phyloP scores from a whole-genome alignment of 495 filamentous ascomycete species.

The Aspergillus saccharolyticus region DNA sequence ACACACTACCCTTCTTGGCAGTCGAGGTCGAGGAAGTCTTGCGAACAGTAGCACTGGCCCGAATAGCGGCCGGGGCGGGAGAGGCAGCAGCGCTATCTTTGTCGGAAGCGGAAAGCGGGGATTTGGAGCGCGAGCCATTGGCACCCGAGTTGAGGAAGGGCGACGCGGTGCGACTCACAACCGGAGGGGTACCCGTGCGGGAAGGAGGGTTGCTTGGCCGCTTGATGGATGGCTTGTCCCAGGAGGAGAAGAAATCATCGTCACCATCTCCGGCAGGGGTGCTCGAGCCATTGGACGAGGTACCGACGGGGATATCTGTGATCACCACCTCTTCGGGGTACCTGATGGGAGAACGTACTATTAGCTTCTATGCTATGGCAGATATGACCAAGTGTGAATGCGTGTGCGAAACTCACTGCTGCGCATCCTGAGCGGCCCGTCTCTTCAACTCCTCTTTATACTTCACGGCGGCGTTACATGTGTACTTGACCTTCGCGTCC shows the following conservation, averaged over 20 bases:
- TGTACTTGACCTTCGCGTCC: conserved; percentile 93
- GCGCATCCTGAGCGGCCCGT: conserved; percentile 71
- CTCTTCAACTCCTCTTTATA: conserved; percentile 94
- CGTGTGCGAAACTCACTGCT: conserved; percentile 52
- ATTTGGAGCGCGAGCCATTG: conserved; percentile 70
- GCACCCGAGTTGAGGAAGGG: conserved; percentile 75
- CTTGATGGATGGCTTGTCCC: conserved; percentile 98
- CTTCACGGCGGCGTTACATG: conserved; percentile 81
- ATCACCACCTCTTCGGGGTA: conserved; percentile 84
- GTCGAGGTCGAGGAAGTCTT: conserved; percentile 57
- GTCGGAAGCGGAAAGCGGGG: conserved; percentile 66
- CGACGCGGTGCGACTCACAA: conserved; percentile 76
- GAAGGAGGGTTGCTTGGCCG: conserved; percentile 91
- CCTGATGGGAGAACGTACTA: conserved; percentile 41
- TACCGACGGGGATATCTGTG: conserved; percentile 62
- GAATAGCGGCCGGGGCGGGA: conserved; percentile 55
- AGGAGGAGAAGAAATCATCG: conserved; percentile 97
- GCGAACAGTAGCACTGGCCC: conserved; percentile 70
- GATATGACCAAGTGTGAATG: neutral
- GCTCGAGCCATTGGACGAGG: conserved; percentile 54
- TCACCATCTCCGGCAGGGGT: conserved; percentile 74
- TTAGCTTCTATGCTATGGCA: neutral
- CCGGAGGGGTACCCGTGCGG: conserved; percentile 81
- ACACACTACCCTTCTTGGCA: conserved; percentile 73
- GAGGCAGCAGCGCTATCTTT: conserved; percentile 32